Evolutionary conservation across 371 early-diverging fungal species (phyloP).

Genomic region (Haplosporangium sp.): DNA sequence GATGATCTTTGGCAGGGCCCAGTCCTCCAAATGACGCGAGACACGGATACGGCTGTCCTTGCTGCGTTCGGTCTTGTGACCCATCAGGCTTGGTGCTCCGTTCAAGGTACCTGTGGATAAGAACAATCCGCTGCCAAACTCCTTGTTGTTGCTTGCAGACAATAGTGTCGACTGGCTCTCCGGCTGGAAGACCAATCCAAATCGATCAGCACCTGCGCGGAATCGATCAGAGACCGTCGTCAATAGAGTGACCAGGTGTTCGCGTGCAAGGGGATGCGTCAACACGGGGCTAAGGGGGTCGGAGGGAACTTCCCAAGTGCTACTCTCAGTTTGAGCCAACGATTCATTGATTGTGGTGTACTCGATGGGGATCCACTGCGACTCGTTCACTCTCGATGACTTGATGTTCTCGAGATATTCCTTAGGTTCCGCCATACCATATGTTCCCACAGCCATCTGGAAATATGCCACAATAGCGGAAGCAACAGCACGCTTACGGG

Average conservation of each 20-base stretch:
- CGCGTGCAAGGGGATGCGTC: slow-evolving; percentile 50
- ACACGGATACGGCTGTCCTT: slow-evolving; percentile 42
- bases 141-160: slow-evolving; percentile 1
- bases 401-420: slow-evolving; percentile 49
- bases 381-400: slow-evolving; percentile 35
- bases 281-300: slow-evolving; percentile 34
- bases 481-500: slow-evolving; percentile 66
- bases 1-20: slow-evolving; percentile 38
- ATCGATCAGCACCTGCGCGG: slow-evolving; percentile 48
- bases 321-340: slow-evolving; percentile 11
- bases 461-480: slow-evolving; percentile 60
- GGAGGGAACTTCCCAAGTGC: slow-evolving; percentile 35
- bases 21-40: slow-evolving; percentile 42
- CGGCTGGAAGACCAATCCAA: slow-evolving; percentile 27
- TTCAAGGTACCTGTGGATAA: slow-evolving; percentile 16
- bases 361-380: slow-evolving; percentile 40
- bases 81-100: slow-evolving; percentile 13
- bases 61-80: slow-evolving; percentile 32
- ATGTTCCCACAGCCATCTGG: slow-evolving; percentile 39
- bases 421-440: slow-evolving; percentile 36
- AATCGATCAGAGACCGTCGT: slow-evolving; percentile 52
- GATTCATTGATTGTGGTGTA: slow-evolving; percentile 47
- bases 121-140: slow-evolving; percentile 21
- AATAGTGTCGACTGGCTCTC: slow-evolving; percentile 22
- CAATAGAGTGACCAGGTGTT: slow-evolving; percentile 47